phyloP scores from a whole-genome alignment of 2,329 filamentous ascomycete species.

The Hypoxylon sp. region DNA sequence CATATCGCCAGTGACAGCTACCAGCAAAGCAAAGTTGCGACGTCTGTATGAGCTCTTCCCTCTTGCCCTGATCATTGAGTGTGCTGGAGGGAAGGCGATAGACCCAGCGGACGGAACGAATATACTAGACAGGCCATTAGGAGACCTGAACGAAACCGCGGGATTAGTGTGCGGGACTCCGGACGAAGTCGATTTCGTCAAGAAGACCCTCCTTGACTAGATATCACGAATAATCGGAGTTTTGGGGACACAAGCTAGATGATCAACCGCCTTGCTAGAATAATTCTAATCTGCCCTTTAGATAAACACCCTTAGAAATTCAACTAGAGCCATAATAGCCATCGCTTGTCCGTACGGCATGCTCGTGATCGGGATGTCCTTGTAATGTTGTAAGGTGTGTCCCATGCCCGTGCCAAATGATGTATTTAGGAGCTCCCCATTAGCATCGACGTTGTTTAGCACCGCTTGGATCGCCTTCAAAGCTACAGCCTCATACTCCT shows the following conservation, averaged over 20 bases:
- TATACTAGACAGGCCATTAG: constrained; percentile 59
- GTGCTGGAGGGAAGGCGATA: constrained; percentile 69
- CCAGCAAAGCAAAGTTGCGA: constrained; percentile 70
- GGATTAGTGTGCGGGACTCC: constrained; percentile 66
- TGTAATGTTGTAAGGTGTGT: constrained; percentile 79
- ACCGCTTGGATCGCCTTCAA: constrained; percentile 77
- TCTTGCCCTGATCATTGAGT: constrained; percentile 72
- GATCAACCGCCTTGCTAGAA: not conserved
- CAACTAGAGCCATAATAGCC: constrained; percentile 85
- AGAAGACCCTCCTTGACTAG: constrained; percentile 29
- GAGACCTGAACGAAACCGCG: constrained; percentile 64
- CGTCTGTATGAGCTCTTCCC: constrained; percentile 72
- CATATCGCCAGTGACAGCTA: constrained; percentile 67
- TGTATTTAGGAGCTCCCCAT: constrained; percentile 80
- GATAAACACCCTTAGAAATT: constrained; percentile 75
- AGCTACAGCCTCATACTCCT: constrained; percentile 72
- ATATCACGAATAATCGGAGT: not conserved
- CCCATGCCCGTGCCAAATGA: constrained; percentile 88
- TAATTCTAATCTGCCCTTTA: constrained; percentile 39
- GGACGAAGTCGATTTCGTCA: constrained; percentile 62
- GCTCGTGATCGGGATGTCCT: constrained; percentile 80
- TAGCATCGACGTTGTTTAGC: constrained; percentile 73
- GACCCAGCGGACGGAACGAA: constrained; percentile 62
- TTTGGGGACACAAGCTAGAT: not conserved
- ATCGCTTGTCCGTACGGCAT: constrained; percentile 91